Conservation (phyloP, 345 rosid genomes). For the Adansonia digitata region DNA sequence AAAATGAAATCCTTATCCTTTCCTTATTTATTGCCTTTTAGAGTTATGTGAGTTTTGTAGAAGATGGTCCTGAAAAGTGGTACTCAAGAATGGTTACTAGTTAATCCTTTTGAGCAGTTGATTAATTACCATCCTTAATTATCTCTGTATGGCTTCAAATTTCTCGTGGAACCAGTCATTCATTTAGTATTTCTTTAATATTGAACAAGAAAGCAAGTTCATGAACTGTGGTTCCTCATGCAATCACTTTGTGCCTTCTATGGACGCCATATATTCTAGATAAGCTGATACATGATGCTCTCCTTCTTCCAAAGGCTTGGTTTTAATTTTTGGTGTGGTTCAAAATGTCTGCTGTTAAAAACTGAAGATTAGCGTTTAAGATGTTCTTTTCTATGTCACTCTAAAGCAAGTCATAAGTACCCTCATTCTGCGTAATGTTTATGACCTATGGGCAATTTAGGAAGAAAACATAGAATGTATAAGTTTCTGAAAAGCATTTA, state of each 20-base stretch:
- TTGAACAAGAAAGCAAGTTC: not conserved
- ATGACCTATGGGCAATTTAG: not conserved
- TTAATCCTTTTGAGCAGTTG: not conserved
- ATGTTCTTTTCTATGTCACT: not conserved
- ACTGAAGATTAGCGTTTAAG: not conserved
- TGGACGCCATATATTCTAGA: not conserved
- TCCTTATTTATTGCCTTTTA: not conserved
- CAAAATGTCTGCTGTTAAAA: not conserved
- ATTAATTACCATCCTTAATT: not conserved
- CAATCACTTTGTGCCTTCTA: not conserved
- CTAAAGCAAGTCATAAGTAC: not conserved
- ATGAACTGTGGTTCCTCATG: not conserved
- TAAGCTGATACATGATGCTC: not conserved
- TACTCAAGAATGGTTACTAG: not conserved
- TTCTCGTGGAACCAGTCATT: not conserved
- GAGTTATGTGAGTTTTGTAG: not conserved
- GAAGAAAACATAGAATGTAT: not conserved
- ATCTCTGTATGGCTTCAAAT: not conserved
- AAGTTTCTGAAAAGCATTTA: not conserved
- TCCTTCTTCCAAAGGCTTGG: not conserved
- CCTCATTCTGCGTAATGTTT: not conserved
- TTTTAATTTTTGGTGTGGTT: not conserved
- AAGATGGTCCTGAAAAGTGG: not conserved
- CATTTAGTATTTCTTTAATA: not conserved
- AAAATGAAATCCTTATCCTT: not conserved